Conservation (phyloP, 163 green algal genomes). For the Scenedesmus sp. region DNA sequence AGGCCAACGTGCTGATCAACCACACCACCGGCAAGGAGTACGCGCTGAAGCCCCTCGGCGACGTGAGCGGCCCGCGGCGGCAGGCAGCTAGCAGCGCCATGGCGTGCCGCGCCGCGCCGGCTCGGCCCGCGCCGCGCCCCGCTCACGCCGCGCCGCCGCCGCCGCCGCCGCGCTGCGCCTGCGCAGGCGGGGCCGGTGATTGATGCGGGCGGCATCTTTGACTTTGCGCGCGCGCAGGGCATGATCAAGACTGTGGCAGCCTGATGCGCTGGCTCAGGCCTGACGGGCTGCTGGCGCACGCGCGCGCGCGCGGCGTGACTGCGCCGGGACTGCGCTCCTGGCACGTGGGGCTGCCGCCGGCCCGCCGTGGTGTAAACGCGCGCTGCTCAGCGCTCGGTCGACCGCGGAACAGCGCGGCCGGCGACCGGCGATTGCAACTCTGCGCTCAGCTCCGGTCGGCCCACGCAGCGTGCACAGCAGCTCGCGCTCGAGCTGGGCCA, state of each 20-base stretch:
- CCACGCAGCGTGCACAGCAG: too few relatives aligned
- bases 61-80: constrained; percentile 46
- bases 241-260: constrained; percentile 91
- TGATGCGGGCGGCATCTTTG: constrained; percentile 95
- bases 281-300: too few relatives aligned
- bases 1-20: constrained; percentile 84
- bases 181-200: constrained; percentile 93
- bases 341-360: too few relatives aligned
- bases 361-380: too few relatives aligned
- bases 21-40: constrained; percentile 82
- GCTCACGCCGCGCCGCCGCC: neutral
- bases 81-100: neutral
- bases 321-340: too few relatives aligned
- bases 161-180: neutral
- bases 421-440: too few relatives aligned
- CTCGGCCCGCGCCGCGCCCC: neutral
- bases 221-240: constrained; percentile 83
- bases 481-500: too few relatives aligned
- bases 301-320: too few relatives aligned
- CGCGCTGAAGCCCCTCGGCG: constrained; percentile 59
- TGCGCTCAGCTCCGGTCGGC: too few relatives aligned
- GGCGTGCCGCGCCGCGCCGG: neutral
- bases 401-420: too few relatives aligned
- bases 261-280: neutral
- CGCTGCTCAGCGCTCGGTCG: too few relatives aligned